These are phyloP conservation scores for Rubia occidens DNA, from an alignment of 305 asterid genomes.

Conservation along the genomic window DNA sequence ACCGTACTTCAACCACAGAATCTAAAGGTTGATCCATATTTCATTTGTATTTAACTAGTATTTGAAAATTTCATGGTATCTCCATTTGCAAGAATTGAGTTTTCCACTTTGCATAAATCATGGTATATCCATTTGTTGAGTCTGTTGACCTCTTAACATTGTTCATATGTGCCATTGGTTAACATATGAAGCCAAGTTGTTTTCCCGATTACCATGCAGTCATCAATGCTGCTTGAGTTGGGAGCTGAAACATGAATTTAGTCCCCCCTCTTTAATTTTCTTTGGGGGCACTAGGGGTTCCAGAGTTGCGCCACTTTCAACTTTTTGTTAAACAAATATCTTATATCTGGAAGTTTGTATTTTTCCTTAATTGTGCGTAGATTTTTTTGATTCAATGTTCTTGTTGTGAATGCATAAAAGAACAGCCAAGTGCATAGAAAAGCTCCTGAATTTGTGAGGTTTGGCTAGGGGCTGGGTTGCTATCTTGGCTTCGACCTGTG, in stretches of 20 bases:
- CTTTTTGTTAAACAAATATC: neutral
- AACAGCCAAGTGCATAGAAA: neutral
- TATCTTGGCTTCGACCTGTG: neutral
- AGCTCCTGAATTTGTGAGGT: neutral
- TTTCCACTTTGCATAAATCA: neutral
- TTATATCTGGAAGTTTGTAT: neutral
- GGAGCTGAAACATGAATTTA: neutral
- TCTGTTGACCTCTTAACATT: neutral
- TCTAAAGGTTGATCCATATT: slow-evolving; percentile 42
- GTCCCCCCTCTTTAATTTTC: no score
- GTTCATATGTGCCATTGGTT: neutral
- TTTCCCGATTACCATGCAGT: neutral
- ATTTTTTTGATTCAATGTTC: neutral
- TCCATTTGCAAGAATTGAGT: no score
- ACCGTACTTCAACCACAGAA: slow-evolving; percentile 56
- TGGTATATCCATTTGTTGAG: slow-evolving; percentile 1
- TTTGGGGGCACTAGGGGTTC: no score
- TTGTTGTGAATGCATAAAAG: neutral
- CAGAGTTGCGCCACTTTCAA: neutral
- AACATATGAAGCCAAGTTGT: neutral
- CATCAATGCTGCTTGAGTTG: neutral
- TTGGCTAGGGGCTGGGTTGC: neutral
- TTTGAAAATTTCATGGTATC: neutral
- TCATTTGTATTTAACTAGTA: neutral
- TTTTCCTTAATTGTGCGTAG: no score